These are phyloP conservation scores for Bretziella fagacearum DNA, from an alignment of 2,329 filamentous ascomycete species.

Conservation along the genomic window DNA sequence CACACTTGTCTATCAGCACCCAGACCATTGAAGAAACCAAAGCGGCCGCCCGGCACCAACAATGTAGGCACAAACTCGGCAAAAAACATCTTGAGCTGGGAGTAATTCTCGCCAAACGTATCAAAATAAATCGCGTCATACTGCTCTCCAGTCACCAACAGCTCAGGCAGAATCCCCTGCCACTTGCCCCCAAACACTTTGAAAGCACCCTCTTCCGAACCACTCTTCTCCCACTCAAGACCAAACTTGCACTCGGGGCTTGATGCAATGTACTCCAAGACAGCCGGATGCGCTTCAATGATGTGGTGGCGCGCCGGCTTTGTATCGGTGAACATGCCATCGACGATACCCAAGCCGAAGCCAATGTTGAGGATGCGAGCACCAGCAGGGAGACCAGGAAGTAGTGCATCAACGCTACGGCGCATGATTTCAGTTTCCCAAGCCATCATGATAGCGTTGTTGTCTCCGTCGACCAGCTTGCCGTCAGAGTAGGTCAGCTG, in stretches of 20 bases:
- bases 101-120: slow-evolving; percentile 90
- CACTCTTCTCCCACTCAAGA: slow-evolving; percentile 34
- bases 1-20: slow-evolving; percentile 84
- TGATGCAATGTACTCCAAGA: slow-evolving; percentile 46
- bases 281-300: slow-evolving; percentile 67
- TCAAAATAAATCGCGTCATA: slow-evolving; percentile 95
- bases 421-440: slow-evolving; percentile 85
- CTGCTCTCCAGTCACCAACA: slow-evolving; percentile 49
- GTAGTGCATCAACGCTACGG: slow-evolving; percentile 51
- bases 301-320: slow-evolving; percentile 60
- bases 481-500: slow-evolving; percentile 45
- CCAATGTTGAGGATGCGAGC: slow-evolving; percentile 69
- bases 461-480: slow-evolving; percentile 54
- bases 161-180: slow-evolving; percentile 59
- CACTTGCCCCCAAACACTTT: slow-evolving; percentile 56
- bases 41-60: slow-evolving; percentile 53
- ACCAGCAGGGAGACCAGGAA: slow-evolving; percentile 30
- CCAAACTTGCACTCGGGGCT: slow-evolving; percentile 32
- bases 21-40: slow-evolving; percentile 80
- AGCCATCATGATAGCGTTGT: slow-evolving; percentile 85
- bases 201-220: slow-evolving; percentile 48
- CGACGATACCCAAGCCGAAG: slow-evolving; percentile 82
- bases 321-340: slow-evolving; percentile 54
- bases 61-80: slow-evolving; percentile 69
- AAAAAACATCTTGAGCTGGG: slow-evolving; percentile 72